These are phyloP conservation scores for Globisporangium acanthophoron DNA, from an alignment of 352 stramenopile species.

Conservation along the genomic window DNA sequence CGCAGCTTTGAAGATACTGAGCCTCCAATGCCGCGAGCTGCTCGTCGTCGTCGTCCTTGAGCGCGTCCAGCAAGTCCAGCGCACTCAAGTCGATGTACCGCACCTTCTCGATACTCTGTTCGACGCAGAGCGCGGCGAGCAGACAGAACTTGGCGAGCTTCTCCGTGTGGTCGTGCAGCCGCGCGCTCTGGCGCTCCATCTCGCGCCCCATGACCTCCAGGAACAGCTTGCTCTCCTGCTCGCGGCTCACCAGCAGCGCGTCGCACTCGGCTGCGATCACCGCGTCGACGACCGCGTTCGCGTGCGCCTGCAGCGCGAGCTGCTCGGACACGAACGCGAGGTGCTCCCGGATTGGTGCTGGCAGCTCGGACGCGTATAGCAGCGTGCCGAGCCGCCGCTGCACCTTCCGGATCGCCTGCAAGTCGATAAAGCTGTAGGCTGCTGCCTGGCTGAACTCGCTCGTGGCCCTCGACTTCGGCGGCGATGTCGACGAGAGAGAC, in stretches of 20 bases:
- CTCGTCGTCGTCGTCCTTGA: constrained; percentile 73
- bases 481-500: background rate
- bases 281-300: constrained; percentile 70
- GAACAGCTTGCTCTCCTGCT: constrained; percentile 47
- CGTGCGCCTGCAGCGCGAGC: constrained; percentile 48
- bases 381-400: constrained; percentile 73
- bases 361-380: constrained; percentile 68
- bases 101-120: constrained; percentile 48
- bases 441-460: background rate
- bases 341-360: constrained; percentile 35
- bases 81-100: constrained; percentile 61
- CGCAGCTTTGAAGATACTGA: constrained; percentile 36
- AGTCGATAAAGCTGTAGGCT: constrained; percentile 27
- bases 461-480: constrained; percentile 1
- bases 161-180: constrained; percentile 51
- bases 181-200: constrained; percentile 50
- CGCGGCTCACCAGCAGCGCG: constrained; percentile 28
- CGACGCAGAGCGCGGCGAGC: constrained; percentile 40
- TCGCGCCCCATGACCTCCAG: constrained; percentile 49
- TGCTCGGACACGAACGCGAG: constrained; percentile 44
- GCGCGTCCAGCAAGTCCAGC: constrained; percentile 65
- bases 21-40: constrained; percentile 35
- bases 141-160: constrained; percentile 64
- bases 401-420: constrained; percentile 76
- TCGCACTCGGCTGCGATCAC: constrained; percentile 53